Evolutionary conservation across 805 yeast genomes (phyloP).

Genomic region (Wickerhamiella azymoides): DNA sequence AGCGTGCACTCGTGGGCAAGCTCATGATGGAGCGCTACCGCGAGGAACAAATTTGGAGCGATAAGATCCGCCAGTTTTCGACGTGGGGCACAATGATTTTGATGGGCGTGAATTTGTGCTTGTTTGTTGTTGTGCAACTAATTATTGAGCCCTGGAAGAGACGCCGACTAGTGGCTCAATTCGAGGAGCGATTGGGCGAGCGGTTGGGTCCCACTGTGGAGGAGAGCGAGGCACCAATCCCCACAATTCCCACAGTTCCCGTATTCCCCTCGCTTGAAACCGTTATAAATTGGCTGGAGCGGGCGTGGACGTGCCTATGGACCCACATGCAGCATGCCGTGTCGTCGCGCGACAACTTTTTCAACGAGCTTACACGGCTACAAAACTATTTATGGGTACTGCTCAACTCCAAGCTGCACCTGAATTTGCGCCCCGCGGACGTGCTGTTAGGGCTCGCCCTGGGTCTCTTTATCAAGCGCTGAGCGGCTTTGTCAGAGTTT

Average conservation of each 20-base stretch:
- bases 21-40: constrained; percentile 80
- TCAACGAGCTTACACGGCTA: neutral
- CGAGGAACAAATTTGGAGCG: constrained; percentile 97
- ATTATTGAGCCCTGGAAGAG: constrained; percentile 93
- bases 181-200: constrained; percentile 61
- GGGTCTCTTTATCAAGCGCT: neutral
- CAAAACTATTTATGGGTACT: neutral
- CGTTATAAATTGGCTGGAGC: neutral
- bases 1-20: constrained; percentile 49
- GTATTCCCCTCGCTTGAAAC: constrained; percentile 3
- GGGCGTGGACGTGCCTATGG: neutral
- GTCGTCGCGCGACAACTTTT: neutral
- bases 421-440: neutral
- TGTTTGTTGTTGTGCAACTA: constrained; percentile 72
- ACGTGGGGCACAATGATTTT: constrained; percentile 93
- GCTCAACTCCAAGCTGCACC: neutral
- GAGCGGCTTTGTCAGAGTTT: neutral
- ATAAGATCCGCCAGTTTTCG: constrained; percentile 81
- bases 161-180: constrained; percentile 60
- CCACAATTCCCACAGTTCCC: too few relatives aligned
- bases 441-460: neutral
- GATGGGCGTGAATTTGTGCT: constrained; percentile 70
- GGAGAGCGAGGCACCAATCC: too few relatives aligned
- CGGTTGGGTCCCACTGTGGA: too few relatives aligned
- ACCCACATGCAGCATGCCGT: neutral